Evolutionary conservation across 2,329 filamentous ascomycete species (phyloP).

Genomic region (Huntiella omanensis): DNA sequence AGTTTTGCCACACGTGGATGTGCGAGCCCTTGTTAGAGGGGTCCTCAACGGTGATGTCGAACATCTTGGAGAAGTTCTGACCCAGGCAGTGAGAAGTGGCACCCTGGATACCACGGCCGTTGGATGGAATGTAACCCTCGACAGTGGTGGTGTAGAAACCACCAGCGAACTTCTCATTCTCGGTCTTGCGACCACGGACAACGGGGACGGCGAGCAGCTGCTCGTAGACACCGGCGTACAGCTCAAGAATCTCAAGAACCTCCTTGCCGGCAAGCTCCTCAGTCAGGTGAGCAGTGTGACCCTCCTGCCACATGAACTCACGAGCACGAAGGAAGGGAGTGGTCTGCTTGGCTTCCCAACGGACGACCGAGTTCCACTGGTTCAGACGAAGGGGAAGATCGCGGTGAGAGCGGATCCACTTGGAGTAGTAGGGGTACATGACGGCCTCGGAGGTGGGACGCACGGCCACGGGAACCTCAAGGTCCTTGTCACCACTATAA

Average conservation of each 20-base stretch:
- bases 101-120: conserved; percentile 90
- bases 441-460: conserved; percentile 55
- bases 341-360: conserved; percentile 94
- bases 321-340: conserved; percentile 76
- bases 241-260: conserved; percentile 80
- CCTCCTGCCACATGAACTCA: conserved; percentile 97
- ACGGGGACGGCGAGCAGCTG: conserved; percentile 87
- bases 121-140: conserved; percentile 90
- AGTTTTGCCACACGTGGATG: conserved; percentile 93
- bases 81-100: conserved; percentile 87
- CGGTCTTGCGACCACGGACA: conserved; percentile 83
- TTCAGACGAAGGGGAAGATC: conserved; percentile 88
- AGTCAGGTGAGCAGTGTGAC: conserved; percentile 75
- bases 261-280: conserved; percentile 66
- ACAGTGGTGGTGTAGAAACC: conserved; percentile 93
- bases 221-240: conserved; percentile 84
- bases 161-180: conserved; percentile 95
- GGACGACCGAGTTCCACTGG: conserved; percentile 86
- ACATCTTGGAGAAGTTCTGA: conserved; percentile 99
- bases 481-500: conserved; percentile 65
- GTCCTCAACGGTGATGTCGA: conserved; percentile 92
- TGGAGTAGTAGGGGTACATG: conserved; percentile 91
- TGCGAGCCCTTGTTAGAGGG: conserved; percentile 63
- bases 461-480: conserved; percentile 60
- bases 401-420: conserved; percentile 92